Evolutionary conservation across 352 stramenopile species (phyloP).

Genomic region (Globisporangium nodosum): DNA sequence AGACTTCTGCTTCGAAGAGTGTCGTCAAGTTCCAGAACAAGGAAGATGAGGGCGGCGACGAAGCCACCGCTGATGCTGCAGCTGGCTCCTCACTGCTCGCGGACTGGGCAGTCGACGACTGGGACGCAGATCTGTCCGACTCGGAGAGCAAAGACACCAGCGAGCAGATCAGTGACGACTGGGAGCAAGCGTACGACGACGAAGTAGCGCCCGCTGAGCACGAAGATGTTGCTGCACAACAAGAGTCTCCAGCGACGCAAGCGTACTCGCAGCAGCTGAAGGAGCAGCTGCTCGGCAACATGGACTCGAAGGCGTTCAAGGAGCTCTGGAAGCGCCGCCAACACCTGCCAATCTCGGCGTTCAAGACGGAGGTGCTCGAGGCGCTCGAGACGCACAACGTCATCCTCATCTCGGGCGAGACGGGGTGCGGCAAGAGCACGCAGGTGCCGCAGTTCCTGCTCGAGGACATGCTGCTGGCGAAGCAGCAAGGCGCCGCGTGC

Average conservation of each 20-base stretch:
- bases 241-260: constrained; percentile 15
- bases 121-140: constrained; percentile 57
- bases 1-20: constrained; percentile 5
- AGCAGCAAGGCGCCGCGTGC: constrained; percentile 62
- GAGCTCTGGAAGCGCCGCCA: constrained; percentile 39
- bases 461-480: constrained; percentile 76
- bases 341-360: constrained; percentile 74
- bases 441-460: constrained; percentile 97
- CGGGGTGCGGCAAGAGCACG: constrained; percentile 93
- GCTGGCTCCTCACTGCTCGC: constrained; percentile 17
- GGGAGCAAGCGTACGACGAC: constrained; percentile 6
- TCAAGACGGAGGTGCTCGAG: constrained; percentile 76
- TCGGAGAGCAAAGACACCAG: constrained; percentile 1
- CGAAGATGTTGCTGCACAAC: constrained; percentile 12
- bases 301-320: constrained; percentile 30
- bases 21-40: background rate
- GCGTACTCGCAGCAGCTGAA: constrained; percentile 33
- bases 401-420: constrained; percentile 94
- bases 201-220: background rate
- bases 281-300: constrained; percentile 26
- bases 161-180: background rate
- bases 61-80: background rate
- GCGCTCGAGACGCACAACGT: constrained; percentile 81
- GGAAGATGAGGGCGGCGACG: background rate
- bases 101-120: constrained; percentile 68